Percentiles rank a stretch among this genome's conserved stretches.
These are phyloP conservation scores for Phaeosphaeriaceae sp. DNA, from an alignment of 2,329 filamentous ascomycete species.

Conservation along the genomic window DNA sequence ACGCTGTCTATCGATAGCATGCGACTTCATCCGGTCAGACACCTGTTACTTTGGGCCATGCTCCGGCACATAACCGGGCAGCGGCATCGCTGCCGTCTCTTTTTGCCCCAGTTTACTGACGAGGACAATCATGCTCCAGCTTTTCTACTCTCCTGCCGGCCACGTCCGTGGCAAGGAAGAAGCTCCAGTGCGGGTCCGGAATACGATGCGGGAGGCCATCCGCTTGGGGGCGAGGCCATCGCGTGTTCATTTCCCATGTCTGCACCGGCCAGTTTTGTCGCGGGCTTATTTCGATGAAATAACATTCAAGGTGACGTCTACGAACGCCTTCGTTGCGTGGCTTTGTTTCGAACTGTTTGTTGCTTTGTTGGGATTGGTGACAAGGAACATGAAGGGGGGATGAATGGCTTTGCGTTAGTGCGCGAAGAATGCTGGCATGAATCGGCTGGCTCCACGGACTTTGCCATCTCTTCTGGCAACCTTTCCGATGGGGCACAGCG, in stretches of 20 bases:
- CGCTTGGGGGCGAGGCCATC: slow-evolving; percentile 1
- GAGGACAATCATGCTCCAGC: background rate
- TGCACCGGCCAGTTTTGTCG: background rate
- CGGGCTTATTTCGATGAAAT: slow-evolving; percentile 4
- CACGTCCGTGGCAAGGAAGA: background rate
- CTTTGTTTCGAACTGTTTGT: slow-evolving; percentile 4
- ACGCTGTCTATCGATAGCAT: slow-evolving; percentile 5
- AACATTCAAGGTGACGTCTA: slow-evolving; percentile 6
- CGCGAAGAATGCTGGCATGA: background rate
- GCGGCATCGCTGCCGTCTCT: background rate
- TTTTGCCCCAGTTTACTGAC: background rate
- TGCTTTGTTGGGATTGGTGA: slow-evolving; percentile 1
- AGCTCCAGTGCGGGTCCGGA: background rate
- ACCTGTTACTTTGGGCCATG: slow-evolving; percentile 1
- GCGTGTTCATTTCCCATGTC: slow-evolving; percentile 7
- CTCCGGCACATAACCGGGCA: background rate
- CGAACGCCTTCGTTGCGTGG: slow-evolving; percentile 4
- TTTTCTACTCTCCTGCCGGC: background rate
- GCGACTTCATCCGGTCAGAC: slow-evolving; percentile 9
- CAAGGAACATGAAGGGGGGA: background rate
- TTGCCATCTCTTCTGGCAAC: slow-evolving; percentile 2
- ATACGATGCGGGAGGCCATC: slow-evolving; percentile 2
- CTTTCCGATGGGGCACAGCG: slow-evolving; percentile 8
- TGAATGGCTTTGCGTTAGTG: slow-evolving; percentile 4
- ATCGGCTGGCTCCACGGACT: slow-evolving; percentile 1